These are phyloP conservation scores for Shiraia sp. DNA, from an alignment of 2,329 filamentous ascomycete genomes.

Conservation along the genomic window DNA sequence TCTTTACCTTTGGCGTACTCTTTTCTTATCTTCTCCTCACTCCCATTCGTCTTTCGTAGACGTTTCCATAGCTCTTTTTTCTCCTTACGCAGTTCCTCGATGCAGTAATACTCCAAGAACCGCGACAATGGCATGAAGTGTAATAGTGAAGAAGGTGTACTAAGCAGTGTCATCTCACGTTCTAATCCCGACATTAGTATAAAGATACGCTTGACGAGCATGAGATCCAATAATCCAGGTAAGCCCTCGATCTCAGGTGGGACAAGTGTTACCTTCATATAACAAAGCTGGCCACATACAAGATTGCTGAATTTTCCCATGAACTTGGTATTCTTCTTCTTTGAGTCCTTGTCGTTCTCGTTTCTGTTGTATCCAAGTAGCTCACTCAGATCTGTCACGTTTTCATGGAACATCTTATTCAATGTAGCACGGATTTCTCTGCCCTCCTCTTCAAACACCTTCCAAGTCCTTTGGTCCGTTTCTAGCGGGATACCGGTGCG, in stretches of 20 bases:
- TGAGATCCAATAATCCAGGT: background rate
- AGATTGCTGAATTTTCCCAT: no score
- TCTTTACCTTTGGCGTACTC: background rate
- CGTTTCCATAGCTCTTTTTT: constrained; percentile 8
- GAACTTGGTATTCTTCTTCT: no score
- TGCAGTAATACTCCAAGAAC: constrained; percentile 2
- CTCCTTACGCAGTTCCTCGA: constrained; percentile 4
- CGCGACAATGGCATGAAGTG: constrained; percentile 6
- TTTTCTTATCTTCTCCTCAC: background rate
- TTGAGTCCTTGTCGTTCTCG: no score
- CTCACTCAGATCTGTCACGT: no score
- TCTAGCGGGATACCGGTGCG: no score
- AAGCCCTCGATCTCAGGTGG: background rate
- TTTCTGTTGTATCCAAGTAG: no score
- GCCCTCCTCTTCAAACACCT: no score
- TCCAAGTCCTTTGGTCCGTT: no score
- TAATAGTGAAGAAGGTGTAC: constrained; percentile 1
- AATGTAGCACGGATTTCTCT: no score
- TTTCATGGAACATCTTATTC: no score
- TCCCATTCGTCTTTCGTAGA: background rate
- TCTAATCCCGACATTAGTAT: constrained; percentile 12
- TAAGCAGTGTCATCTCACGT: constrained; percentile 3
- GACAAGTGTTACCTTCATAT: background rate
- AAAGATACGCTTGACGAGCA: constrained; percentile 3
- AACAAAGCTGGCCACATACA: no score